Conservation (phyloP, 495 filamentous ascomycete species). For the Penicillium fimorum region DNA sequence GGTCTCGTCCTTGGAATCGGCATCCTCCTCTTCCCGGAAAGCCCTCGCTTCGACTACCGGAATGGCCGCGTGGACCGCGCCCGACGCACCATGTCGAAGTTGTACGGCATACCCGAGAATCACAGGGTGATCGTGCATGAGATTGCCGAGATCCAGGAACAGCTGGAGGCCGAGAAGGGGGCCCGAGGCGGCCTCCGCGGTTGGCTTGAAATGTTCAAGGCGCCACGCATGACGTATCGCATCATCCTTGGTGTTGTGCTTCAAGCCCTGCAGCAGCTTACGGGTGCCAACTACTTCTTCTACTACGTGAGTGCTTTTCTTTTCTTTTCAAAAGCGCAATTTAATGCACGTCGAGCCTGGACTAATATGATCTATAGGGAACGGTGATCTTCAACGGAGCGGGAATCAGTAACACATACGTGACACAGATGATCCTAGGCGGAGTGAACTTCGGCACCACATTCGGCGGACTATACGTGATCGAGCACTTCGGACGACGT, state of each 20-base stretch:
- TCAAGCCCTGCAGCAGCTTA: constrained; percentile 49
- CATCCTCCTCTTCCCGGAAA: constrained; percentile 68
- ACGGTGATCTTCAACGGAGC: constrained; percentile 67
- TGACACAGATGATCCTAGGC: constrained; percentile 71
- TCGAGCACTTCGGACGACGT: constrained; percentile 67
- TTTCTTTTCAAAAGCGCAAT: background rate
- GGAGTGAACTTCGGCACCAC: constrained; percentile 71
- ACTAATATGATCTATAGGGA: constrained; percentile 53
- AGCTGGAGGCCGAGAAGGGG: constrained; percentile 47
- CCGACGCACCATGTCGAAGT: constrained; percentile 59
- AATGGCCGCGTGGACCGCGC: constrained; percentile 59
- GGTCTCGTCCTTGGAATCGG: constrained; percentile 67
- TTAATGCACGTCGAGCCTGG: background rate
- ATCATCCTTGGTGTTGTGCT: constrained; percentile 63
- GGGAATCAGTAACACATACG: constrained; percentile 62
- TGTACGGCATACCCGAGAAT: constrained; percentile 64
- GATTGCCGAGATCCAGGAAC: constrained; percentile 61
- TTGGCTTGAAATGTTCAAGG: constrained; percentile 56
- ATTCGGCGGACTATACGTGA: constrained; percentile 65
- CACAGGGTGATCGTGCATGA: constrained; percentile 63
- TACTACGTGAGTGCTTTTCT: constrained; percentile 57
- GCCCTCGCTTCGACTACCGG: constrained; percentile 65
- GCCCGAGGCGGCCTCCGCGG: constrained; percentile 41
- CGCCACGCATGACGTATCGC: constrained; percentile 67
- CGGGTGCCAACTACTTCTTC: constrained; percentile 61